Percentiles rank a stretch among this genome's conserved stretches.
Conservation (phyloP, 2,329 filamentous ascomycete species). For the Dactylellina sp. region DNA sequence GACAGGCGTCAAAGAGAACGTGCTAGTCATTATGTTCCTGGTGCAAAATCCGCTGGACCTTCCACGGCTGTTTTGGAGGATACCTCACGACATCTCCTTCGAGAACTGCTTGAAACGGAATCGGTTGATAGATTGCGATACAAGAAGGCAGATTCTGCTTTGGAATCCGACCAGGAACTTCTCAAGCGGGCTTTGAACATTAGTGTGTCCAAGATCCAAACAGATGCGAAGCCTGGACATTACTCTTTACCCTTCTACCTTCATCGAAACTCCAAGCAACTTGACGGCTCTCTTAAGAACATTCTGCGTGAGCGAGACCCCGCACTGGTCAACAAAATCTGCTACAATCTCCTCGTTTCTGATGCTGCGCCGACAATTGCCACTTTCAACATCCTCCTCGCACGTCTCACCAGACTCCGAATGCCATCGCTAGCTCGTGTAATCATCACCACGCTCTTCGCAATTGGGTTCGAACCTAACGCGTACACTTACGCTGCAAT, state of each 20-base stretch:
- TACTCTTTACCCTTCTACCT: conserved; percentile 49
- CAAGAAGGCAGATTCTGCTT: conserved; percentile 22
- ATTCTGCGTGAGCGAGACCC: conserved; percentile 16
- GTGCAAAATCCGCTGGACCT: conserved; percentile 13
- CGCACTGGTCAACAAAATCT: conserved; percentile 45
- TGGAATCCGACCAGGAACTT: conserved; percentile 32
- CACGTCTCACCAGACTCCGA: conserved; percentile 47
- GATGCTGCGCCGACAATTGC: conserved; percentile 41
- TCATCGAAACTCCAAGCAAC: conserved; percentile 39
- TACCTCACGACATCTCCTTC: conserved; percentile 45
- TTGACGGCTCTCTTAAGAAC: conserved; percentile 29
- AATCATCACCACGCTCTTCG: conserved; percentile 49
- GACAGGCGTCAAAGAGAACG: conserved; percentile 43
- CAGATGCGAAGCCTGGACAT: conserved; percentile 32
- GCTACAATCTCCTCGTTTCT: conserved; percentile 53
- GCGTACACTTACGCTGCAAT: conserved; percentile 43
- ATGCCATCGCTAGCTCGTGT: conserved; percentile 40
- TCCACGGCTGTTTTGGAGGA: conserved; percentile 33
- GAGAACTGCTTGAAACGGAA: conserved; percentile 28
- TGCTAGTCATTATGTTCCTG: conserved; percentile 19
- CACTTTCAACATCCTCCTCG: conserved; percentile 52
- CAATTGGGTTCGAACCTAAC: conserved; percentile 44
- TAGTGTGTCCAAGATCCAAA: conserved; percentile 30
- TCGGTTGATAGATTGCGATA: conserved; percentile 7
- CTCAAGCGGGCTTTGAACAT: conserved; percentile 33